phyloP scores from a whole-genome alignment of 495 filamentous ascomycete species.

The Talaromyces ruber region DNA sequence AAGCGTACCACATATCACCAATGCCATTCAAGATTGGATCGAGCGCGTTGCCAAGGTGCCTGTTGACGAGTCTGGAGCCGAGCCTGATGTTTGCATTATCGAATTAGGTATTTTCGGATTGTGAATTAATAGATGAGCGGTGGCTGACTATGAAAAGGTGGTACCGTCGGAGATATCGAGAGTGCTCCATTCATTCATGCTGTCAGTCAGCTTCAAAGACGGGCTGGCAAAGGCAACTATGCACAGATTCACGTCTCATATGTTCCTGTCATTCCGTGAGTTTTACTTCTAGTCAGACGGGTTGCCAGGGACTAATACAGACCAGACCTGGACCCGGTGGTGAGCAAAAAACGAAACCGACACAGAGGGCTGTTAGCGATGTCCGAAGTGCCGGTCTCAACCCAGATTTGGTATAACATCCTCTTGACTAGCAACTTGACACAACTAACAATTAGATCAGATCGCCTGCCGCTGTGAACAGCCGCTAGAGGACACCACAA shows the following conservation, averaged over 20 bases:
- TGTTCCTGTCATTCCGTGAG: slow-evolving; percentile 50
- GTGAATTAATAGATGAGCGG: background rate
- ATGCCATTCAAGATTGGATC: slow-evolving; percentile 89
- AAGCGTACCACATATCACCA: slow-evolving; percentile 69
- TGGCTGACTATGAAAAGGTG: slow-evolving; percentile 31
- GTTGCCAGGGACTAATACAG: slow-evolving; percentile 11
- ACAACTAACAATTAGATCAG: slow-evolving; percentile 20
- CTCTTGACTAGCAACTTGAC: background rate
- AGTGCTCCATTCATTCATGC: slow-evolving; percentile 85
- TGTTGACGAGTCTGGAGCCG: slow-evolving; percentile 73
- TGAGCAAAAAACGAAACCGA: slow-evolving; percentile 98
- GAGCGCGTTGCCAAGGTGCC: slow-evolving; percentile 77
- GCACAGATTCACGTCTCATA: slow-evolving; percentile 77
- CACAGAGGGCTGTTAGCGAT: slow-evolving; percentile 78
- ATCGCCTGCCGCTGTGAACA: slow-evolving; percentile 88
- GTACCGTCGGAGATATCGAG: slow-evolving; percentile 88
- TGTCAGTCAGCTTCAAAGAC: slow-evolving; percentile 63
- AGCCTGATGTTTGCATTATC: slow-evolving; percentile 91
- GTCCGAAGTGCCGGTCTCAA: slow-evolving; percentile 72
- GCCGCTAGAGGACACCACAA: slow-evolving; percentile 62
- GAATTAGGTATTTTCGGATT: slow-evolving; percentile 24
- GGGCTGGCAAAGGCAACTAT: slow-evolving; percentile 73
- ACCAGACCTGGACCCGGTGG: slow-evolving; percentile 38
- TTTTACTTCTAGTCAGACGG: background rate
- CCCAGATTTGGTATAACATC: slow-evolving; percentile 62